Evolutionary conservation across 148 eudicot genomes (phyloP).

Genomic region (Pharnaceum exiguum): DNA sequence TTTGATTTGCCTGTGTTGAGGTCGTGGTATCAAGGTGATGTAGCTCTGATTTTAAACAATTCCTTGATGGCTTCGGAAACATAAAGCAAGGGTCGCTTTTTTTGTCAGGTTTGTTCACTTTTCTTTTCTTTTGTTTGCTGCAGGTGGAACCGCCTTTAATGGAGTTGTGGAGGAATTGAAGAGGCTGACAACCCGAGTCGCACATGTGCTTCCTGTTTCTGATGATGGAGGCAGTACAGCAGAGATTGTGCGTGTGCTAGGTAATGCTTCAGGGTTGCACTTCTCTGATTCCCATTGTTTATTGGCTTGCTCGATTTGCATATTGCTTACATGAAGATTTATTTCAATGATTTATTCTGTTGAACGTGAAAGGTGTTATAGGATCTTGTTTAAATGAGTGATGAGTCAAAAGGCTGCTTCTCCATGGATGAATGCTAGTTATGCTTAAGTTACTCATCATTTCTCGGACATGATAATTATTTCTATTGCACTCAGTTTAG

Average conservation of each 20-base stretch:
- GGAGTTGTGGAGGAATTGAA: slow-evolving; percentile 95
- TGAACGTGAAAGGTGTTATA: too few species aligned
- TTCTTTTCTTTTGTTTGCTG: background rate
- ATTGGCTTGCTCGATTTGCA: background rate
- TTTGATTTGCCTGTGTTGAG: too few species aligned
- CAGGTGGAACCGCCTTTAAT: slow-evolving; percentile 97
- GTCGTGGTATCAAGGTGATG: too few species aligned
- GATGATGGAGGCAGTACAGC: slow-evolving; percentile 99
- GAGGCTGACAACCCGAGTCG: slow-evolving; percentile 81
- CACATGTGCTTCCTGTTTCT: slow-evolving; percentile 96
- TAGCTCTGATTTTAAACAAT: too few species aligned
- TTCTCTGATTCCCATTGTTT: background rate
- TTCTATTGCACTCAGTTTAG: too few species aligned
- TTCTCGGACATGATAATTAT: too few species aligned
- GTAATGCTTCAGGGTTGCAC: slow-evolving; percentile 35
- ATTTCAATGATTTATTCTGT: too few species aligned
- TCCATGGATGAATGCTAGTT: too few species aligned
- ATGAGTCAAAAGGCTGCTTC: too few species aligned
- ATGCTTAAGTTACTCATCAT: too few species aligned
- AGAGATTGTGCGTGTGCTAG: slow-evolving; percentile 98
- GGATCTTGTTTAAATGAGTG: too few species aligned
- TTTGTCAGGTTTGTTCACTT: background rate
- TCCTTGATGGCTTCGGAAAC: background rate
- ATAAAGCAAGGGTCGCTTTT: background rate
- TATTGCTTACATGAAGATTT: too few species aligned